Base-by-base conservation (phyloP, 768 basidiomycete genomes). In the Paxillus involutus region DNA sequence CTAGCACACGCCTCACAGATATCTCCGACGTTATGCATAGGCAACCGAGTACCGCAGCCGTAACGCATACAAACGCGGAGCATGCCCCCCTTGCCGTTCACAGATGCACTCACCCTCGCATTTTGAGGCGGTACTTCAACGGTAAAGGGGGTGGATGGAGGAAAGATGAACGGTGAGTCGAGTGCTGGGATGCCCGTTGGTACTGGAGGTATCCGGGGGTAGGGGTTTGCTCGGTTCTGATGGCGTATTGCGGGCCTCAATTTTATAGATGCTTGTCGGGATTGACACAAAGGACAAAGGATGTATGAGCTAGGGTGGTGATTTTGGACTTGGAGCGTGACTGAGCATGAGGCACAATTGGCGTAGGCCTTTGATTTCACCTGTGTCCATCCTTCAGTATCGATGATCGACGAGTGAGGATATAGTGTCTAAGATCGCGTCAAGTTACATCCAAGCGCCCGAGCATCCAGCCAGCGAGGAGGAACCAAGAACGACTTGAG, bases 1-100 rank as follows among this genome's bases (percentile, higher is more conserved):
- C 47, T n/a, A 2, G 45, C 35, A 35, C 67, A 66, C 14, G 17
- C 44, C n/a, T 46, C 47, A 10, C 65, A 66, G 14, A 57, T n/a
- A 19, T 50, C 46, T 6, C 55, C 47, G 1, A 12, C n/a, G 8
- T 37, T 40, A 30, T 55, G 41, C 29, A 17, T 1, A 2, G 50
- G 46, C 3, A 68, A 11, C 2, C 48, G 52, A 0, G 41, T 47
- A 5, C 61, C 58, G 16, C 65, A 66, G 6, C 66, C 66, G 7
- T 50, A 57, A 42, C 66, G 61, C 51, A 57, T 49, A 21, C 65
- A 66, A 9, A 53, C 47, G 4, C 46, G 50, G 7, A 40, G 39
- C 19, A 40, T 16, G 13, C 14, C 9, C 12, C 14, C 14, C 6
- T 12, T 44, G 8, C 8, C 16, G 6, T 44, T 24, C 24, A 16